phyloP scores from a whole-genome alignment of 208 protist genomes.

The Leishmania martiniquensis region DNA sequence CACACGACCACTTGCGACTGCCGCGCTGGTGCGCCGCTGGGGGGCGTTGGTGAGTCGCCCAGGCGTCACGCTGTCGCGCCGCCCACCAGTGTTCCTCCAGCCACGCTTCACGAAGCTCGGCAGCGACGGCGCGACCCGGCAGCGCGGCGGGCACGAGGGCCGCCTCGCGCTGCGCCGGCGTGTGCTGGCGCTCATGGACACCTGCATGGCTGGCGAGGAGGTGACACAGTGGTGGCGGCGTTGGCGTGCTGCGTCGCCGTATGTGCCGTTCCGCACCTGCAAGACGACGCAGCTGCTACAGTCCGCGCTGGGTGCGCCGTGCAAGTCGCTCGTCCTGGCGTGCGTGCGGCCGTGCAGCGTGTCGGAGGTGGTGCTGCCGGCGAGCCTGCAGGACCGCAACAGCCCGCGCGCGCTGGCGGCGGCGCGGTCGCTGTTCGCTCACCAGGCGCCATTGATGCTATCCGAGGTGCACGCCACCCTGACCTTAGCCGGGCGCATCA shows the following conservation, averaged over 20 bases:
- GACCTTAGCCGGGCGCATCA: constrained; percentile 22
- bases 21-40: constrained; percentile 40
- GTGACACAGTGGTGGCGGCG: constrained; percentile 30
- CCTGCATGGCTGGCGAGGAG: constrained; percentile 16
- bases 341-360: constrained; percentile 70
- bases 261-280: constrained; percentile 74
- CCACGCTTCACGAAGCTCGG: constrained; percentile 18
- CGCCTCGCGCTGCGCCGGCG: constrained; percentile 28
- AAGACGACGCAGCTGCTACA: constrained; percentile 82
- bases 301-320: constrained; percentile 60
- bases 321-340: constrained; percentile 66
- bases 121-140: not conserved
- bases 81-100: constrained; percentile 31
- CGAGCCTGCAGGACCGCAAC: constrained; percentile 13
- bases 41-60: constrained; percentile 21
- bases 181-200: constrained; percentile 27
- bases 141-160: not conserved
- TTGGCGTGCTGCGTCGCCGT: constrained; percentile 16
- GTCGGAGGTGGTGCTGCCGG: constrained; percentile 38
- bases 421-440: constrained; percentile 24
- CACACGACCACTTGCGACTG: not conserved
- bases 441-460: constrained; percentile 27
- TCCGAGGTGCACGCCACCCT: constrained; percentile 33
- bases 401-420: constrained; percentile 14
- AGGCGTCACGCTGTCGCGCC: constrained; percentile 26